Base-by-base conservation (phyloP, 192 early-diverging fungal genomes). In the Linnemannia elongata region DNA sequence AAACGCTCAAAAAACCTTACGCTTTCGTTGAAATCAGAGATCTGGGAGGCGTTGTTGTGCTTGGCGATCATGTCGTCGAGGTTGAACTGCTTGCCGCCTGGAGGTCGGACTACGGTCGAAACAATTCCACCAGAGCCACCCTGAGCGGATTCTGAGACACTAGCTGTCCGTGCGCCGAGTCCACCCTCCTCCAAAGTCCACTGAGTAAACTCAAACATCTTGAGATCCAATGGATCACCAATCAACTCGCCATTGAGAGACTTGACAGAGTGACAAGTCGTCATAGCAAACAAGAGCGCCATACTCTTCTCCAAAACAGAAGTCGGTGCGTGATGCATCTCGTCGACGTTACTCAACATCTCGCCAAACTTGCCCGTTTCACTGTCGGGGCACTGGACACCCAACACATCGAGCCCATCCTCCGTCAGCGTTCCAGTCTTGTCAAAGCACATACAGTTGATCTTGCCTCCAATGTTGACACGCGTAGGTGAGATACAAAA, bases 381-480 rank as follows among this genome's bases (percentile, higher is more conserved):
- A 30, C 88, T 88, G 44, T 93, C 89, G 6, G 94, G 84, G 20
- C 89, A 93, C 13, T 95, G 94, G 39, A 98, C 93, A n/a, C 98
- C 98, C 73, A 98, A 88, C 4, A 99, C 96, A 82, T 98, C 98
- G 42, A 99, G 88, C 0, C 97, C 97, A 83, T 99, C 97, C 86
- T 99, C 97, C 4, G 98, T 99, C 68, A 99, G 88, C 6, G 98
- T 99, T 2, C 98, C 98, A 2, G 98, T 99, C 89, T 99, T 99
- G 89, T 99, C 99, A 91, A 99, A 99, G 81, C 96, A 97, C 94
- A 97, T 98, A 44, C 97, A 94, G 76, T 98, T 95, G 52, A 99
- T 89, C 78, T 98, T 98, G 69, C 99, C 99, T 77, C 97, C 96
- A 54, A 99, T 95, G 77, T 98, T 99, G 68, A 99, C 98, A 24